Evolutionary conservation across 352 stramenopile genomes (phyloP).

Genomic region (Phytophthora cryptogea): DNA sequence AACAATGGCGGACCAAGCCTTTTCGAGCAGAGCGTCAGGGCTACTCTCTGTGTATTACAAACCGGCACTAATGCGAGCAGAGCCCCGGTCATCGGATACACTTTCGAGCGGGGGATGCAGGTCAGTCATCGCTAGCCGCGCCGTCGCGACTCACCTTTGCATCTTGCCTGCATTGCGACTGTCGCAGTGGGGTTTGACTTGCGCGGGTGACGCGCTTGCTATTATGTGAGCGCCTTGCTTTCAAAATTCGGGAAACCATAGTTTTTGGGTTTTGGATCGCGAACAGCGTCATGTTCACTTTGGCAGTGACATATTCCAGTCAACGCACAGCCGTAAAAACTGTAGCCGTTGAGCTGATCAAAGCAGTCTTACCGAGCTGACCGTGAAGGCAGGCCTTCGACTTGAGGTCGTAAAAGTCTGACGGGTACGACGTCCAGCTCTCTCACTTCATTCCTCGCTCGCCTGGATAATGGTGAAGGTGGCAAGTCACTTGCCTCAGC

Average conservation of each 20-base stretch:
- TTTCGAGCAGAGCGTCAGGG: slow-evolving; percentile 10
- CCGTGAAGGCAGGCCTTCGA: neutral
- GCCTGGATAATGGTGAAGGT: neutral
- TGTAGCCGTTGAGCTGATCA: neutral
- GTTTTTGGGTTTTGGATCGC: neutral
- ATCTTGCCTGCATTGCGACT: neutral
- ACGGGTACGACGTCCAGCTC: slow-evolving; percentile 19
- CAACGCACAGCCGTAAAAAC: too few relatives aligned
- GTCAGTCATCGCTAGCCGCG: slow-evolving; percentile 1
- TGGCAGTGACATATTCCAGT: neutral
- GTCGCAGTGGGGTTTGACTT: slow-evolving; percentile 8
- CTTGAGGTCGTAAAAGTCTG: slow-evolving; percentile 14
- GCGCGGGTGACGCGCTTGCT: neutral
- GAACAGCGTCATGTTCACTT: neutral
- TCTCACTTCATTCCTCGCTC: slow-evolving; percentile 2
- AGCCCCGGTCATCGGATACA: slow-evolving; percentile 28
- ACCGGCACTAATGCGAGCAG: slow-evolving; percentile 12
- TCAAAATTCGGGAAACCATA: neutral
- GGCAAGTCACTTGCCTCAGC: neutral
- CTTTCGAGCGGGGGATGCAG: slow-evolving; percentile 3
- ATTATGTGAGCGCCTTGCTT: neutral
- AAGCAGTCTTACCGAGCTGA: slow-evolving; percentile 3
- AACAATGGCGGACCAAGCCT: slow-evolving; percentile 14
- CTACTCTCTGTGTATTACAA: slow-evolving; percentile 26
- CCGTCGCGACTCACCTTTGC: neutral